These are phyloP conservation scores for Pyrenochaeta sp. DNA, from an alignment of 2,329 filamentous ascomycete genomes.

Conservation along the genomic window DNA sequence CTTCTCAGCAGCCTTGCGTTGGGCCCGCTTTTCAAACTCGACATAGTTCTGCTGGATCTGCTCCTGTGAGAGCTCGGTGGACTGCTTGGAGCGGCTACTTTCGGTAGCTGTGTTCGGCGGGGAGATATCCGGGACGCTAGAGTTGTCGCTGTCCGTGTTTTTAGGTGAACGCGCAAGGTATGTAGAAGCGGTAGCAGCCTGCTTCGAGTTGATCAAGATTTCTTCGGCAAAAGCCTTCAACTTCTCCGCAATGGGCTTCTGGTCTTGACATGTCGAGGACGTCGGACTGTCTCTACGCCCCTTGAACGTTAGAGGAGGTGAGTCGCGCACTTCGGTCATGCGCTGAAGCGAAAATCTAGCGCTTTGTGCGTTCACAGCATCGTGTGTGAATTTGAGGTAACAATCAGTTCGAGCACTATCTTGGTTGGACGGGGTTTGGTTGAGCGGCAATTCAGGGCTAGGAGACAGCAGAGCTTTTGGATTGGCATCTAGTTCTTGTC, in stretches of 20 bases:
- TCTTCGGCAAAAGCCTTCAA: background rate
- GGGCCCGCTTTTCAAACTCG: slow-evolving; percentile 19
- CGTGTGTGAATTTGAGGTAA: background rate
- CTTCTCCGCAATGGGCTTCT: background rate
- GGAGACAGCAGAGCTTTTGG: background rate
- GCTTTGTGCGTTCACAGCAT: background rate
- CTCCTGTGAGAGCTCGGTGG: slow-evolving; percentile 13
- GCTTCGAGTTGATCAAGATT: background rate
- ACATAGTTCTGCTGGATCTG: slow-evolving; percentile 26
- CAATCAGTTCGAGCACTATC: too few species aligned
- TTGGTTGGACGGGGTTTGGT: too few species aligned
- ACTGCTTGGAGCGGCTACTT: background rate
- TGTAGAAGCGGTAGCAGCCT: too few species aligned
- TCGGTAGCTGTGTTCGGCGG: background rate
- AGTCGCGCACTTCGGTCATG: slow-evolving; percentile 4
- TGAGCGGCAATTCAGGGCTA: background rate
- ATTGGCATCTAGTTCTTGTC: background rate
- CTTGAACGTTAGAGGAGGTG: background rate
- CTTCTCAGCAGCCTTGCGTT: slow-evolving; percentile 11
- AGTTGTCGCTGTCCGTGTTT: background rate
- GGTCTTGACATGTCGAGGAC: background rate
- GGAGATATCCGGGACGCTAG: background rate
- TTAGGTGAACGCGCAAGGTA: background rate
- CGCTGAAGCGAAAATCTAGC: background rate
- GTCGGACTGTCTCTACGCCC: background rate